Evolutionary conservation across 371 early-diverging fungal species (phyloP).

Genomic region (Zychaea mexicana): DNA sequence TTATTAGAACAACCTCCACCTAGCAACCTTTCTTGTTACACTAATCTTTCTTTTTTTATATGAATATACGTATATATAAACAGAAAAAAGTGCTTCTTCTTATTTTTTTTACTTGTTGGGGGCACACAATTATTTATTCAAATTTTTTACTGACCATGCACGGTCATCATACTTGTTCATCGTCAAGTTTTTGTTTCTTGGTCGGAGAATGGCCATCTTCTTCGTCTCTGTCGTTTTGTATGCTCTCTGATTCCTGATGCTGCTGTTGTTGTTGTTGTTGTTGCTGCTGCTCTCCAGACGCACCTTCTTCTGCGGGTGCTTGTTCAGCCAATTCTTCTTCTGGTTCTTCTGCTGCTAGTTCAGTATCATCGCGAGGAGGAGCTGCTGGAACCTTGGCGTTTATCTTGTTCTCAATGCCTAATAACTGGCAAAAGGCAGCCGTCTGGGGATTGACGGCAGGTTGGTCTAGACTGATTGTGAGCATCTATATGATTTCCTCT

Average conservation of each 20-base stretch:
- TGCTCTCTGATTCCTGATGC: neutral
- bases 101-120: too few relatives aligned
- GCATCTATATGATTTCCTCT: too few relatives aligned
- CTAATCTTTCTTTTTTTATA: too few relatives aligned
- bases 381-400: slow-evolving; percentile 21
- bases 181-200: neutral
- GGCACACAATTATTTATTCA: too few relatives aligned
- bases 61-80: too few relatives aligned
- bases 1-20: too few relatives aligned
- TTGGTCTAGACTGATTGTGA: slow-evolving; percentile 22
- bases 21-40: too few relatives aligned
- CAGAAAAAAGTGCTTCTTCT: too few relatives aligned
- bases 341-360: too few relatives aligned
- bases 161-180: too few relatives aligned
- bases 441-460: slow-evolving; percentile 75
- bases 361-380: neutral
- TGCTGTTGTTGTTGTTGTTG: neutral
- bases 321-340: neutral
- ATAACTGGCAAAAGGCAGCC: slow-evolving; percentile 53
- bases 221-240: neutral
- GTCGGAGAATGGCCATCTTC: neutral
- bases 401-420: slow-evolving; percentile 63
- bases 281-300: too few relatives aligned
- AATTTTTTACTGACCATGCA: slow-evolving; percentile 1
- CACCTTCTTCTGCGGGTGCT: too few relatives aligned